Evolutionary conservation across 2,329 filamentous ascomycete species (phyloP).

Genomic region (Capronia coronata): DNA sequence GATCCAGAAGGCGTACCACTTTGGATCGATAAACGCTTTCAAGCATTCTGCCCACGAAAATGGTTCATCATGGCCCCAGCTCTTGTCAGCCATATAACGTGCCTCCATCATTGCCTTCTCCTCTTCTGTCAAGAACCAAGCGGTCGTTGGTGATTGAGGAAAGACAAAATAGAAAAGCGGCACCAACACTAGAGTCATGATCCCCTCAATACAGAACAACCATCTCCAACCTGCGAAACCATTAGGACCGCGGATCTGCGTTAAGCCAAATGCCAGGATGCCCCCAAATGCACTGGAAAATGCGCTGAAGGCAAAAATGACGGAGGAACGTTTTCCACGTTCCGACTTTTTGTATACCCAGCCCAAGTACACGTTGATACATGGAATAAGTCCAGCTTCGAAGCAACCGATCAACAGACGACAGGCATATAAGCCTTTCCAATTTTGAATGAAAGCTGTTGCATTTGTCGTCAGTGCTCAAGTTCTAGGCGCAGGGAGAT

Average conservation of each 20-base stretch:
- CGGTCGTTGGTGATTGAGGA: conserved; percentile 40
- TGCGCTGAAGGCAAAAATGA: conserved; percentile 43
- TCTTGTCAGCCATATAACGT: conserved; percentile 31
- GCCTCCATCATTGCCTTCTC: conserved; percentile 37
- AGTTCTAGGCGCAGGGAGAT: neutral
- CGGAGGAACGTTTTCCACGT: conserved; percentile 38
- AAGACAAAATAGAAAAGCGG: conserved; percentile 39
- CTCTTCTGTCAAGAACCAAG: conserved; percentile 37
- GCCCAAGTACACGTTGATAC: conserved; percentile 40
- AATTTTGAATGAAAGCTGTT: conserved; percentile 9
- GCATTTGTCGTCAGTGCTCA: neutral
- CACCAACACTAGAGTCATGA: conserved; percentile 40
- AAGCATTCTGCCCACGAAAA: conserved; percentile 38
- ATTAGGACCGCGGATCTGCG: conserved; percentile 45
- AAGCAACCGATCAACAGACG: conserved; percentile 42
- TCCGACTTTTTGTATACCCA: conserved; percentile 42
- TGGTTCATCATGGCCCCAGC: conserved; percentile 24
- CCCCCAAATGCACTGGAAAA: conserved; percentile 48
- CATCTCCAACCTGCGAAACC: conserved; percentile 43
- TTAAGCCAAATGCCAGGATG: conserved; percentile 46
- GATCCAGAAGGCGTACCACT: conserved; percentile 20
- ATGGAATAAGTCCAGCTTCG: conserved; percentile 39
- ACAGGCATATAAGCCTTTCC: conserved; percentile 27
- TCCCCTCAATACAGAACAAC: conserved; percentile 51
- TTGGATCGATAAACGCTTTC: conserved; percentile 35